Evolutionary conservation across 2,329 filamentous ascomycete genomes (phyloP).

Genomic region (Aureobasidium sp.): DNA sequence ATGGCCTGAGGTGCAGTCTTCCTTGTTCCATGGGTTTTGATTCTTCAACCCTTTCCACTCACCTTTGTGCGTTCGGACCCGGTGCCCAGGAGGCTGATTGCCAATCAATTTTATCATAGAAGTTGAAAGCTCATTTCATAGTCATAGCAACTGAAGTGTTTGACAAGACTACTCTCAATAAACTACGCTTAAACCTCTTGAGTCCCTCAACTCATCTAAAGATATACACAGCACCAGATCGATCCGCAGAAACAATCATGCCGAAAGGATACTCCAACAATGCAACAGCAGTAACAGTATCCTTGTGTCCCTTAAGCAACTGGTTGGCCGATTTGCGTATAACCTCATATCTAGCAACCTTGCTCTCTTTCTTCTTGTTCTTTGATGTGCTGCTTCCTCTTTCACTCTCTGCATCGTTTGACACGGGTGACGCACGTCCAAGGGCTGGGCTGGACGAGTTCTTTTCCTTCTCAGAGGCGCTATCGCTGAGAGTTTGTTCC

Average conservation of each 20-base stretch:
- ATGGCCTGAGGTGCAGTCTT: too few relatives aligned
- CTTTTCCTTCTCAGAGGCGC: background rate
- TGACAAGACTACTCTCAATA: too few relatives aligned
- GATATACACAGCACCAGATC: conserved; percentile 82
- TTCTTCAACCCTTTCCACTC: too few relatives aligned
- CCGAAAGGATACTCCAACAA: conserved; percentile 81
- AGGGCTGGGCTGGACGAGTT: background rate
- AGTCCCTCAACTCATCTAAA: conserved; percentile 32
- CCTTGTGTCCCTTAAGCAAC: conserved; percentile 75
- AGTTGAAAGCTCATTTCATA: too few relatives aligned
- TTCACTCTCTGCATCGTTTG: conserved; percentile 16
- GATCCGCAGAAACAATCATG: conserved; percentile 86
- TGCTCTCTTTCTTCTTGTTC: conserved; percentile 25
- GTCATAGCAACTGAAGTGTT: too few relatives aligned
- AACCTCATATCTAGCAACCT: conserved; percentile 71
- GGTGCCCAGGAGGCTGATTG: too few relatives aligned
- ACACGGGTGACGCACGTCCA: background rate
- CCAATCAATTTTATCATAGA: too few relatives aligned
- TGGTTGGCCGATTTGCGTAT: conserved; percentile 81
- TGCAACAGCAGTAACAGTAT: conserved; percentile 78
- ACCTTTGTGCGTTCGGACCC: too few relatives aligned
- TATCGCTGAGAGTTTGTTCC: conserved; percentile 13
- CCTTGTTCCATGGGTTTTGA: too few relatives aligned
- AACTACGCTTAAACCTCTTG: too few relatives aligned
- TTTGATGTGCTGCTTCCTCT: conserved; percentile 24